phyloP scores from a whole-genome alignment of 2,329 filamentous ascomycete species.

The Rhytidhysteron rufulum region DNA sequence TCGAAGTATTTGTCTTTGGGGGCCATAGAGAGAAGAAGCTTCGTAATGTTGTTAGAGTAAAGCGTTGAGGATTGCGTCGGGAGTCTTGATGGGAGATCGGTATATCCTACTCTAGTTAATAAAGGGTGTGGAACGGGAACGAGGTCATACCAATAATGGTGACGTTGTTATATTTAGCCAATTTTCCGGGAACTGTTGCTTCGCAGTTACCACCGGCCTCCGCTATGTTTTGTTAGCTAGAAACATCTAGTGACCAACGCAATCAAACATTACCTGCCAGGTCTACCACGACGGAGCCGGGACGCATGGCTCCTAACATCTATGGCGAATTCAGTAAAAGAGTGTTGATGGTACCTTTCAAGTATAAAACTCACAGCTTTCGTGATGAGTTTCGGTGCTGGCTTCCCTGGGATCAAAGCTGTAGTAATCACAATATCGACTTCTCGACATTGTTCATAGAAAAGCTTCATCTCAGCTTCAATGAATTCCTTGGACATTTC shows the following conservation, averaged over 20 bases:
- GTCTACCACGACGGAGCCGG: slow-evolving; percentile 84
- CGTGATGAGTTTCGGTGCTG: slow-evolving; percentile 79
- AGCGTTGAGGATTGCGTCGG: slow-evolving; percentile 86
- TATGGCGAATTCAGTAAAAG: slow-evolving; percentile 29
- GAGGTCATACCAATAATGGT: slow-evolving; percentile 68
- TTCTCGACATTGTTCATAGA: slow-evolving; percentile 79
- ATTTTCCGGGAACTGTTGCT: slow-evolving; percentile 69
- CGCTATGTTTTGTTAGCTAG: too few relatives aligned
- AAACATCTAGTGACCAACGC: too few relatives aligned
- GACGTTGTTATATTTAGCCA: slow-evolving; percentile 70
- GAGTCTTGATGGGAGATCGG: slow-evolving; percentile 79
- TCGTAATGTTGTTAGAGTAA: slow-evolving; percentile 92
- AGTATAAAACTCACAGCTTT: slow-evolving; percentile 49
- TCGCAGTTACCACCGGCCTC: slow-evolving; percentile 61
- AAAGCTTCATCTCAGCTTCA: slow-evolving; percentile 88
- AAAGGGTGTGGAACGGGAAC: neutral
- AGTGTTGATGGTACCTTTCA: too few relatives aligned
- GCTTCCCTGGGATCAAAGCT: slow-evolving; percentile 81
- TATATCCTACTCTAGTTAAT: slow-evolving; percentile 55
- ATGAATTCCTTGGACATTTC: slow-evolving; percentile 95
- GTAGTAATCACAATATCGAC: slow-evolving; percentile 93
- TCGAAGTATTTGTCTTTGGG: slow-evolving; percentile 76
- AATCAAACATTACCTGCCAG: too few relatives aligned
- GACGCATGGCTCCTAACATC: slow-evolving; percentile 82
- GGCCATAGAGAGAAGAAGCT: slow-evolving; percentile 77